These are phyloP conservation scores for Annona squamosa DNA, from an alignment of 164 flowering plant species.

Conservation along the genomic window DNA sequence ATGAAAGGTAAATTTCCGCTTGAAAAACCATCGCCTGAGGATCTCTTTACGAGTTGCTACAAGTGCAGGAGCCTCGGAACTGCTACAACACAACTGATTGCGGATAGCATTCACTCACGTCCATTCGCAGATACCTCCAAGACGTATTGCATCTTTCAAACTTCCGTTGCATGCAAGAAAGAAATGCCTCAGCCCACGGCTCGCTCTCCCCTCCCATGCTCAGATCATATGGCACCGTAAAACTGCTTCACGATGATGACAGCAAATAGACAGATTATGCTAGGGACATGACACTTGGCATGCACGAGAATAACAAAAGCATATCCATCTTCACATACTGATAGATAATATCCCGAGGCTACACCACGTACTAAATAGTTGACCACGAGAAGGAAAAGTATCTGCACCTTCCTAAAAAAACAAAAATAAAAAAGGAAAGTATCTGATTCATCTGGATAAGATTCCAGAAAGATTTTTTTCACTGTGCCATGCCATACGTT, in stretches of 20 bases:
- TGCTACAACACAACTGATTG: conserved; percentile 64
- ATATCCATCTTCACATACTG: not conserved
- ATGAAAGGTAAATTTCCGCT: not conserved
- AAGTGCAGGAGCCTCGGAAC: not conserved
- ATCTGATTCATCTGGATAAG: not conserved
- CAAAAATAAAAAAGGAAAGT: not conserved
- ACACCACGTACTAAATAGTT: too few species aligned
- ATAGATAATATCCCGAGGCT: not conserved
- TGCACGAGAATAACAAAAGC: not conserved
- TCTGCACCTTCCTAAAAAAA: not conserved
- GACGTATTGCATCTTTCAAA: conserved; percentile 45
- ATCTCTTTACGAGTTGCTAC: not conserved
- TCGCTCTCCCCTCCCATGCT: conserved; percentile 74
- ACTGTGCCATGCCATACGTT: not conserved
- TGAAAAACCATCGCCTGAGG: not conserved
- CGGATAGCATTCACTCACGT: conserved; percentile 63
- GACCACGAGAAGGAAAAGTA: too few species aligned
- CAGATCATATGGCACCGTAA: conserved; percentile 78
- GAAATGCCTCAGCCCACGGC: conserved; percentile 67
- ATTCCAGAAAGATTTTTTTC: not conserved
- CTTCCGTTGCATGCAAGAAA: conserved; percentile 35
- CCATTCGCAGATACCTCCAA: conserved; percentile 59
- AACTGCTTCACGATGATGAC: conserved; percentile 33
- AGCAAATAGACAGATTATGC: not conserved
- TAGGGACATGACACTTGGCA: not conserved